phyloP scores from a whole-genome alignment of 305 asterid species.

The Fraxinus velutina region DNA sequence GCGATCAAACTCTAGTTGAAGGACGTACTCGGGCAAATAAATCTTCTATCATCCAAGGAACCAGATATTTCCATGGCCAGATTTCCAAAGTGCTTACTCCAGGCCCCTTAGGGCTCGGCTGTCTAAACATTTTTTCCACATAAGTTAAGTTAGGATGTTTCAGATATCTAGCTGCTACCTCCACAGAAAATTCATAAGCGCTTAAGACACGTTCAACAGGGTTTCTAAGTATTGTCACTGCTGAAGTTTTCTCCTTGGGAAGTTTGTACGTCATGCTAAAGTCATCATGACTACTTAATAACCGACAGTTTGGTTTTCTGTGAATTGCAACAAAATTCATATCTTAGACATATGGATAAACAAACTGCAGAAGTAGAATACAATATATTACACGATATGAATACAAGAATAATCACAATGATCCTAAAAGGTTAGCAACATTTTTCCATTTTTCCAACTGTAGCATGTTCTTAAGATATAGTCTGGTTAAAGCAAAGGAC shows the following conservation, averaged over 20 bases:
- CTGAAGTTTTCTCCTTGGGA: constrained; percentile 72
- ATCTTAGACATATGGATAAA: constrained; percentile 18
- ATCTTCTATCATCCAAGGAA: constrained; percentile 98
- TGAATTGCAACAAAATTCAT: constrained; percentile 22
- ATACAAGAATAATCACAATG: neutral
- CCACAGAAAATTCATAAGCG: constrained; percentile 89
- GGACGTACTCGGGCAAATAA: constrained; percentile 82
- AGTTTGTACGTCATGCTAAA: constrained; percentile 81
- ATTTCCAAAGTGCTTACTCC: constrained; percentile 83
- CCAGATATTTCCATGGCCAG: constrained; percentile 99
- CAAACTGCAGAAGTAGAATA: constrained; percentile 2
- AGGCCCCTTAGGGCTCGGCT: constrained; percentile 44
- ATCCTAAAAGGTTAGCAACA: constrained; percentile 4
- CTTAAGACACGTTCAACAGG: constrained; percentile 95
- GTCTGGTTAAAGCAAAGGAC: neutral
- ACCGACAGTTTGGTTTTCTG: constrained; percentile 78
- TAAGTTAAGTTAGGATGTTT: constrained; percentile 88
- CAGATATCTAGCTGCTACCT: constrained; percentile 93
- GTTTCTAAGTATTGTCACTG: constrained; percentile 83
- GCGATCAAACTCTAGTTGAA: constrained; percentile 17
- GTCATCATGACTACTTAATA: constrained; percentile 91
- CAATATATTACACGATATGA: neutral
- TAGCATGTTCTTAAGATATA: neutral
- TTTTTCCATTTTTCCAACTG: neutral
- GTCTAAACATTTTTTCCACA: constrained; percentile 49